These are phyloP conservation scores for Leccinellum rugosiceps DNA, from an alignment of 768 basidiomycete genomes.

Conservation along the genomic window DNA sequence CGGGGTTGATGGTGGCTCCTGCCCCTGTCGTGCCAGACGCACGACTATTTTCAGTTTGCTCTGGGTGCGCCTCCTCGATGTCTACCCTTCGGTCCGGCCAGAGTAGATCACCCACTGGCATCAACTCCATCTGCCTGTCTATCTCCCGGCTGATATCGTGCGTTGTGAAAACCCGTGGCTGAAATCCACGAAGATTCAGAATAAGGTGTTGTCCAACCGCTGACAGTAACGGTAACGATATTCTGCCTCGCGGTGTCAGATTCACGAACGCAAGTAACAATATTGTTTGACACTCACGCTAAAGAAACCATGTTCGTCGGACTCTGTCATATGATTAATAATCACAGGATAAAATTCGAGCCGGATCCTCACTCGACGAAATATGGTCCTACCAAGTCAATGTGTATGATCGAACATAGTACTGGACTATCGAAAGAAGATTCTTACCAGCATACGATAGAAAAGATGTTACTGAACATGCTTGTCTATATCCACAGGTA, in stretches of 20 bases:
- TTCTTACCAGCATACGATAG: not conserved
- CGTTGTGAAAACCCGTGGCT: no score
- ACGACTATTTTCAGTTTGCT: not conserved
- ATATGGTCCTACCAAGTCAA: not conserved
- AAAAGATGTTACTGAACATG: not conserved
- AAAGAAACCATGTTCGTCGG: not conserved
- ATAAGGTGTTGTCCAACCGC: constrained; percentile 17
- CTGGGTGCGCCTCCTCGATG: no score
- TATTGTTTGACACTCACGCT: not conserved
- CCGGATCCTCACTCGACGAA: not conserved
- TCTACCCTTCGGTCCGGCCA: no score
- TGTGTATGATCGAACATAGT: not conserved
- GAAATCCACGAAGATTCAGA: constrained; percentile 13
- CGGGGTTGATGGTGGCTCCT: not conserved
- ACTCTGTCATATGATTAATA: not conserved
- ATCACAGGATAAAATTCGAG: not conserved
- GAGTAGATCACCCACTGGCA: no score
- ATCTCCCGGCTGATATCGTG: no score
- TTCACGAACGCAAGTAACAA: no score
- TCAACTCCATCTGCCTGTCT: no score
- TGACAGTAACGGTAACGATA: constrained; percentile 12
- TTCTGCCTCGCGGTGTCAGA: not conserved
- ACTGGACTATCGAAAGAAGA: not conserved
- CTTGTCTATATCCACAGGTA: not conserved
- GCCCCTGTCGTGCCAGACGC: not conserved